These are phyloP conservation scores for Gliomastix tumulicola DNA, from an alignment of 2,329 filamentous ascomycete species.

Conservation along the genomic window DNA sequence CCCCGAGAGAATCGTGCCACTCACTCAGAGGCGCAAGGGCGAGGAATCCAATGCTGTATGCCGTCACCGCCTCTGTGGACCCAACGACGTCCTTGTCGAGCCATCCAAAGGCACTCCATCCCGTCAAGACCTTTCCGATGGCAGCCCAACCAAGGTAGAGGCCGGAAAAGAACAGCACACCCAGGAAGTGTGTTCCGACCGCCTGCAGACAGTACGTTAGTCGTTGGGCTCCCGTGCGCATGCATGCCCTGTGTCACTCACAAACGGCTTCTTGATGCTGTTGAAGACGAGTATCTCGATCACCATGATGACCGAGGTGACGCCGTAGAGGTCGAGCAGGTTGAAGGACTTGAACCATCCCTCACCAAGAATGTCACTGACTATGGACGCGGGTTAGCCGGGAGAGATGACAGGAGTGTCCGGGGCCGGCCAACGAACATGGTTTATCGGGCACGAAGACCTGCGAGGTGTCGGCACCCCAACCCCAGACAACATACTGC, in stretches of 20 bases:
- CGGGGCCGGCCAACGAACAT: constrained; percentile 12
- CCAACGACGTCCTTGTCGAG: constrained; percentile 36
- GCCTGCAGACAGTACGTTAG: too few relatives aligned
- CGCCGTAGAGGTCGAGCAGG: constrained; percentile 36
- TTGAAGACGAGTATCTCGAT: constrained; percentile 42
- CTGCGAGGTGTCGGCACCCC: constrained; percentile 2
- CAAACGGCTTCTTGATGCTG: constrained; percentile 43
- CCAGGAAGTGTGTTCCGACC: constrained; percentile 32
- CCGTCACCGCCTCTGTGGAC: constrained; percentile 33
- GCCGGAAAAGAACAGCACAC: constrained; percentile 29
- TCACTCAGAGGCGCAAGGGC: constrained; percentile 35
- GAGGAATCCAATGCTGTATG: constrained; percentile 37
- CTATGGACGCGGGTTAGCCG: constrained; percentile 17
- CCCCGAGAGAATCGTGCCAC: constrained; percentile 10
- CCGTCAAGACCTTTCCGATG: constrained; percentile 37
- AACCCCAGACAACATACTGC: constrained; percentile 1
- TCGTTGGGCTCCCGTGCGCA: too few relatives aligned
- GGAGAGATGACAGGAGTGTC: too few relatives aligned
- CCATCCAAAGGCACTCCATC: constrained; percentile 42
- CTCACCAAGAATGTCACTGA: constrained; percentile 39
- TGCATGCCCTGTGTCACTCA: too few relatives aligned
- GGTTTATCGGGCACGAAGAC: constrained; percentile 10
- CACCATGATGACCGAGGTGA: constrained; percentile 33
- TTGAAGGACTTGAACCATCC: constrained; percentile 39
- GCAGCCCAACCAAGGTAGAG: constrained; percentile 43